Base-by-base conservation (phyloP, 768 basidiomycete genomes). In the Tulasnella sp. region DNA sequence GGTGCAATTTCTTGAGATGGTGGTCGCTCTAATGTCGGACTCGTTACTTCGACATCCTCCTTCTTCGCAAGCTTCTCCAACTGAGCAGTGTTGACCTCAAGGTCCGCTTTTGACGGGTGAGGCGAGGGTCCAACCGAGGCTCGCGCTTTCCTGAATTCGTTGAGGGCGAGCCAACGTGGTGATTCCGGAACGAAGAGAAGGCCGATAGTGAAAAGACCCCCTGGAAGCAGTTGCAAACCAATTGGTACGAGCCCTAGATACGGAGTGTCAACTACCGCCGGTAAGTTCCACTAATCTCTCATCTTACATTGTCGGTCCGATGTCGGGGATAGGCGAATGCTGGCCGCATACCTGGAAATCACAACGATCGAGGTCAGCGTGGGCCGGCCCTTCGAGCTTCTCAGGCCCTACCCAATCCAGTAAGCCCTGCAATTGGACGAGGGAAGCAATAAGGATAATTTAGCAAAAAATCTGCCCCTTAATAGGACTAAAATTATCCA, bases 261-360 rank as follows among this genome's bases (percentile, higher is more conserved):
- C 37, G 40, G 46, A n/a, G 24, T n/a, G n/a, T 54, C 54, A 54
- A 22, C n/a, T n/a, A 22, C 54, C n/a, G 54, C 54, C 14, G 24
- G 54, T 2, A 1, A 12, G 54, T n/a, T 54, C 54, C 24, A 54
- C 6, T 54, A n/a, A 54, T n/a, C 3, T 60, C 14, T 8, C 11
- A 1, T 37, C 77, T 46, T n/a, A 80, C 79, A 80, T 74, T 80
- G 79, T 54, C 44, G 37, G 34, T 46, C 28, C 42, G 46, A 46
- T 34, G 72, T 73, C 31, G 46, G 72, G 37, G 69, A 44, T 42
- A 80, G 41, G 74, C 58, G 48, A 60, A 80, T 34, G 79, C 79
- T 80, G 79, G 72, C 79, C 31, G 41, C 79, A 58, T 80, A 80
- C 31, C 79, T 80, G 48, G 72, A 48, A 80, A 50, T 78, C 76